Evolutionary conservation across 768 basidiomycete genomes (phyloP), one percentile per base, ranked within the genome.

Genomic region (Suillus americanus): DNA sequence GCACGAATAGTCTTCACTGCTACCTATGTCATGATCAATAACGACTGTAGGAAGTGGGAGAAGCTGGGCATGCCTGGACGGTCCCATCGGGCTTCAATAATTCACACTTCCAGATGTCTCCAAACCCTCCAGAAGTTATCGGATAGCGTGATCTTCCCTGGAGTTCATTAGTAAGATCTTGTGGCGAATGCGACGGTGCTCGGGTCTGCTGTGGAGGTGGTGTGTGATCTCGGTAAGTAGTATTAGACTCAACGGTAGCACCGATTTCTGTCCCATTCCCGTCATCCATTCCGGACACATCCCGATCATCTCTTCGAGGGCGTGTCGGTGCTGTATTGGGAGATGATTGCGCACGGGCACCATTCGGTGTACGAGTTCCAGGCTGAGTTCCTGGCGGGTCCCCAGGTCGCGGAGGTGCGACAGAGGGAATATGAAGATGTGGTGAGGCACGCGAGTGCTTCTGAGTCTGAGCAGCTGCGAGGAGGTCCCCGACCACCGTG

Each of bases 141-240:
- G 45, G 45, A 46, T 46, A 46, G 45, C 45, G 45, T 23, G 45
- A 46, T 23, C 45, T 46, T 23, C 45, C 45, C 45, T 23, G n/a
- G 20, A 23, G 45, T 20, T 46, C n/a, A 46, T 12, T 5, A 46
- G 45, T 46, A 23, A 46, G 45, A 46, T 46, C 45, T 46, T 12
- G 45, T n/a, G 20, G n/a, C 20, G 12, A 20, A 46, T 46, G 7
- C 1, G 45, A 46, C 45, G n/a, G 86, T 43, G 89, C 84, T 14
- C 83, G 83, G 38, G 73, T 77, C 69, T 78, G 81, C 60, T 86
- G 85, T 2, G 89, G 88, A 9, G 89, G 89, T 23, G 84, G 76
- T 1, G 83, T 80, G 55, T 87, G 82, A 51, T 83, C 79, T 71
- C 79, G 55, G 68, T 71, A 20, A 57, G 77, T 76, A 33, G 75